Evolutionary conservation across 805 yeast species (phyloP).

Genomic region (Metschnikowia kofuensis): DNA sequence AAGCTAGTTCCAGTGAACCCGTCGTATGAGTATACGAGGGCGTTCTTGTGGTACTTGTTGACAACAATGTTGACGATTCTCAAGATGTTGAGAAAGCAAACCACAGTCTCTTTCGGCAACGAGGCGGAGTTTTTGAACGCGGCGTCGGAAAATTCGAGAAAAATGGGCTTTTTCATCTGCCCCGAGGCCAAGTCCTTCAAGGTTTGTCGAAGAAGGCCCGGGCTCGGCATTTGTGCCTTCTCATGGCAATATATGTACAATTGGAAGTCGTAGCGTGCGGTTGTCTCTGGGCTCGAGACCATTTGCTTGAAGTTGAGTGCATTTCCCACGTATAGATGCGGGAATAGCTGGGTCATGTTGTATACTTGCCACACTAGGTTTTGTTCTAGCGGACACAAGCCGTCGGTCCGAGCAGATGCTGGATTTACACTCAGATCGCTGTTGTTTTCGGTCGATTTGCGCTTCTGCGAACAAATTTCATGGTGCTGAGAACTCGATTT

Average conservation of each 20-base stretch:
- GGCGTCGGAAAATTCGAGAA: slow-evolving; percentile 34
- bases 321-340: slow-evolving; percentile 31
- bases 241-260: slow-evolving; percentile 22
- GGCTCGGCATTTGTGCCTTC: slow-evolving; percentile 18
- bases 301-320: slow-evolving; percentile 27
- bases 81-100: slow-evolving; percentile 29
- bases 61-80: slow-evolving; percentile 25
- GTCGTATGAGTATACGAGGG: slow-evolving; percentile 34
- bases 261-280: slow-evolving; percentile 13
- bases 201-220: slow-evolving; percentile 10
- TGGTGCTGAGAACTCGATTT: too few species aligned
- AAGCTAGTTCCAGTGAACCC: slow-evolving; percentile 38
- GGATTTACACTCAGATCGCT: not conserved
- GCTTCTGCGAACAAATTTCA: not conserved
- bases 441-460: not conserved
- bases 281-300: slow-evolving; percentile 1
- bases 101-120: slow-evolving; percentile 24
- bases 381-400: slow-evolving; percentile 31
- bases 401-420: not conserved
- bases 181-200: slow-evolving; percentile 9
- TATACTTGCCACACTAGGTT: slow-evolving; percentile 33
- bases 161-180: slow-evolving; percentile 12
- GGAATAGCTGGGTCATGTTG: slow-evolving; percentile 26
- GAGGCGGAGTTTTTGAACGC: slow-evolving; percentile 22
- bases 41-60: slow-evolving; percentile 18